Conservation (phyloP, 495 filamentous ascomycete genomes). For the Pseudotulostoma volvatum region DNA sequence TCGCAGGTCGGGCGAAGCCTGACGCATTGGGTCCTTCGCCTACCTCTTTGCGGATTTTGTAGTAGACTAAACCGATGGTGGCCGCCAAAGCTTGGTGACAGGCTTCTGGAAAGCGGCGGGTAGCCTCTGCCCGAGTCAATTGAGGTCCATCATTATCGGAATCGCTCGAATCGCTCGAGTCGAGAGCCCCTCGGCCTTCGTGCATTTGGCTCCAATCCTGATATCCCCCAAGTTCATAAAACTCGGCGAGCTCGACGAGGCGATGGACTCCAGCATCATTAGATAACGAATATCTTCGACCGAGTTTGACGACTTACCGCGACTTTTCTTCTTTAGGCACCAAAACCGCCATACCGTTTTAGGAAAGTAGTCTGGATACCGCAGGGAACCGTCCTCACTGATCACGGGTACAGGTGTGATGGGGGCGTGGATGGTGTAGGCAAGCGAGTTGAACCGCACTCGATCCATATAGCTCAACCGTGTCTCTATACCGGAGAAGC, state of each 20-base stretch:
- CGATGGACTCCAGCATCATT: conserved; percentile 19
- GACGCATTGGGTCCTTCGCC: conserved; percentile 18
- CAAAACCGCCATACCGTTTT: conserved; percentile 28
- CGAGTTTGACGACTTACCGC: conserved; percentile 22
- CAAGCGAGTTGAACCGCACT: conserved; percentile 27
- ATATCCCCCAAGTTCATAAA: conserved; percentile 26
- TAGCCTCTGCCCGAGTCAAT: conserved; percentile 20
- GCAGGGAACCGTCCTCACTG: conserved; percentile 18
- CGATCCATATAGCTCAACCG: conserved; percentile 19
- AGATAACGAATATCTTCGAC: too few species aligned
- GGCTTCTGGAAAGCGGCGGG: conserved; percentile 21
- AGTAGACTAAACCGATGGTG: conserved; percentile 24
- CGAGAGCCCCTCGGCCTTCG: conserved; percentile 11
- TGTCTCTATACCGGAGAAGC: conserved; percentile 13
- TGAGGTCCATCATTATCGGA: conserved; percentile 19
- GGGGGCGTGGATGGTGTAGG: conserved; percentile 21
- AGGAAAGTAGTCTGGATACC: conserved; percentile 25
- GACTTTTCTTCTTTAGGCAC: conserved; percentile 28
- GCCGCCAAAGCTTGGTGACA: conserved; percentile 27
- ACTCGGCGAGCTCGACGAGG: conserved; percentile 25
- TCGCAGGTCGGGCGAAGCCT: conserved; percentile 15
- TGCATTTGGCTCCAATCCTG: conserved; percentile 25
- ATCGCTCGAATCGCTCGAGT: conserved; percentile 25
- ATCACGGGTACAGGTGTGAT: conserved; percentile 24
- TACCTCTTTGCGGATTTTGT: conserved; percentile 28